Conservation (phyloP, 1,139 yeast species). For the Meyerozyma sp. region DNA sequence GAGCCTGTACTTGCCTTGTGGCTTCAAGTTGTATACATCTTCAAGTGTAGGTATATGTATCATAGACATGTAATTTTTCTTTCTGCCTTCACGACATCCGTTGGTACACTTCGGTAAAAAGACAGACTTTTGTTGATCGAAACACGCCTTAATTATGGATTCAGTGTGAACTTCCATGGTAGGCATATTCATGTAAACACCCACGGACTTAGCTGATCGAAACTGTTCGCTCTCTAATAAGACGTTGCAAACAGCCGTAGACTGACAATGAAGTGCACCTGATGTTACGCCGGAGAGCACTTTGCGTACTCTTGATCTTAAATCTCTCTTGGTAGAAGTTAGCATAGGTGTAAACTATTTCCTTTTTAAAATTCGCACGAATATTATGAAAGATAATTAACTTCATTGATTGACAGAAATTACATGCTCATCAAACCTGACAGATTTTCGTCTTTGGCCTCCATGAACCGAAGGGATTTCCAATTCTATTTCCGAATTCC, state of each 20-base stretch:
- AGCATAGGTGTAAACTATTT: background rate
- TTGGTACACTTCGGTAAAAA: constrained; percentile 46
- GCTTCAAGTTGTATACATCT: constrained; percentile 44
- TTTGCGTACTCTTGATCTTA: background rate
- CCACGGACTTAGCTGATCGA: constrained; percentile 42
- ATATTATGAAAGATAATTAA: background rate
- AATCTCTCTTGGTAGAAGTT: background rate
- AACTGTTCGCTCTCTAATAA: background rate
- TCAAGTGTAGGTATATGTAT: constrained; percentile 38
- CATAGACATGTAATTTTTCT: constrained; percentile 55
- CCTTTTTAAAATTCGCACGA: background rate
- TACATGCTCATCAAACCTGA: constrained; percentile 65
- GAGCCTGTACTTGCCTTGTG: constrained; percentile 64
- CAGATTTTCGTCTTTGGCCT: constrained; percentile 62
- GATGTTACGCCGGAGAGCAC: background rate
- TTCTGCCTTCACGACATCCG: constrained; percentile 12
- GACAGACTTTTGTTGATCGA: constrained; percentile 36
- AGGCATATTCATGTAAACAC: constrained; percentile 65
- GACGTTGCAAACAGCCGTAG: background rate
- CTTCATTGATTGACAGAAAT: constrained; percentile 26
- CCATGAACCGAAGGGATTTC: constrained; percentile 32
- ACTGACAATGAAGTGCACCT: background rate
- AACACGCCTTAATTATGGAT: constrained; percentile 44
- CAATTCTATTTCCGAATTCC: constrained; percentile 45
- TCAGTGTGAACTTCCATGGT: constrained; percentile 55